Evolutionary conservation across 805 yeast genomes (phyloP), one percentile per base, ranked within the genome.

Genomic region (Zygoascus biomembranicola): DNA sequence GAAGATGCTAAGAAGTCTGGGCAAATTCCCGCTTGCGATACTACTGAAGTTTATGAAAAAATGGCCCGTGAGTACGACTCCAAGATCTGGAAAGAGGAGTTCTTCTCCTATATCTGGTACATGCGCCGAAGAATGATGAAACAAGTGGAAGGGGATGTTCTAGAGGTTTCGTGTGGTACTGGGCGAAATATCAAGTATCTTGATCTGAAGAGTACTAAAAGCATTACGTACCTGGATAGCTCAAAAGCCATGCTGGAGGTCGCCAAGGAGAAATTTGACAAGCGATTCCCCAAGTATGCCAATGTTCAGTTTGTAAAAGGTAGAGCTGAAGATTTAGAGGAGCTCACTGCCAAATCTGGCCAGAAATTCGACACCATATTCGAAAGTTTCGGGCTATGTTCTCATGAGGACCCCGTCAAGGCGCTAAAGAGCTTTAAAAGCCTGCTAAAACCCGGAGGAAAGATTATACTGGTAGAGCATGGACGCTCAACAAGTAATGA

Each of bases 91-190:
- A 74, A 82, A 71, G 94, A 86, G 66, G 94, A 85, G 63, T 63
- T 80, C 48, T 76, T 66, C 45, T 63, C 72, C 32, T 61, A 64
- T 52, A 59, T 69, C 39, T 69, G 84, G 54, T 76, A 74, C 62
- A 76, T 86, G 69, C 77, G 97, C 62, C 82, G 81, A 61, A 84
- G 94, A 87, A 67, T 86, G 47, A 86, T 87, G 90, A 78, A 74
- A 39, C 86, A 85, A 57, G 78, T 84, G 49, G 72, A 74, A 54
- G 99, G 99, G 20, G 97, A 94, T 65, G 97, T 90, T 1, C 72
- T 94, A 53, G 99, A 94, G 68, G 94, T 92, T 10, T 85, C 97
- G 0, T 87, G 95, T 65, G 99, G 99, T 55, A 94, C 99, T 0
- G 98, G 99, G 6, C 78, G 98, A 68, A 94, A 94, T 66, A 78